Evolutionary conservation across 768 basidiomycete genomes (phyloP), one percentile per base, ranked within the genome.

Genomic region (Hypholoma fasciculare): DNA sequence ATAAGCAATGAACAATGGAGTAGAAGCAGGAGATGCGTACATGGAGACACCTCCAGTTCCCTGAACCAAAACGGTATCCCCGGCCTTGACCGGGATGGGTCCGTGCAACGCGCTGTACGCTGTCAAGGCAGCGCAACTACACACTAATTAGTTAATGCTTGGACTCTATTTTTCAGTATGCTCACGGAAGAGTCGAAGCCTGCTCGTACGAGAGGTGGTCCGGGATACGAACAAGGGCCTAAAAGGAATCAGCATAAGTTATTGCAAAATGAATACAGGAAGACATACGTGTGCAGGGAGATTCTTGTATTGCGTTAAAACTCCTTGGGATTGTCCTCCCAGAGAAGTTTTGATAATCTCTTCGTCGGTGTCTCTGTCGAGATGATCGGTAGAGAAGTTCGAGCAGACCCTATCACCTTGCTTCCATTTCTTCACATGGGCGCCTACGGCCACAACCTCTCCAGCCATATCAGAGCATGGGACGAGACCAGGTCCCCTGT

Each of bases 81-180:
- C 87, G 8, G 81, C 81, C 65, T 84, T 82, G 60, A 87, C 61
- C 23, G 80, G 77, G 4, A 69, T 67, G 0, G 75, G 73, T 2
- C 85, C 83, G 61, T 76, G 62, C 44, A 88, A 71, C 4, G 82
- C 80, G 59, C 82, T 86, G 70, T 87, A 89, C 1, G 87, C 85
- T 0, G 87, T 89, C 52, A 89, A 63, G 9, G 79, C 85, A 2
- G 85, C 84, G 58, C 82, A 85, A 17, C 81, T 70, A 37, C 19
- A 19, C 12, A 27, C 11, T 3, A 16, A 26, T 49, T 11, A 42
- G 48, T 42, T 17, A 42, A 19, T 19, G 8, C 6, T 20, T 17
- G 4, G 8, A 13, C 11, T 4, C 12, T 23, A 4, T 4, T 16
- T 44, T 13, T 49, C 2, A 16, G 2, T 19, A 51, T n/a, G 46